A percentile compares a stretch with the other conserved stretches of the same genome.
These are phyloP conservation scores for Pseudocercospora vitis DNA, from an alignment of 2,329 filamentous ascomycete genomes.

Conservation along the genomic window DNA sequence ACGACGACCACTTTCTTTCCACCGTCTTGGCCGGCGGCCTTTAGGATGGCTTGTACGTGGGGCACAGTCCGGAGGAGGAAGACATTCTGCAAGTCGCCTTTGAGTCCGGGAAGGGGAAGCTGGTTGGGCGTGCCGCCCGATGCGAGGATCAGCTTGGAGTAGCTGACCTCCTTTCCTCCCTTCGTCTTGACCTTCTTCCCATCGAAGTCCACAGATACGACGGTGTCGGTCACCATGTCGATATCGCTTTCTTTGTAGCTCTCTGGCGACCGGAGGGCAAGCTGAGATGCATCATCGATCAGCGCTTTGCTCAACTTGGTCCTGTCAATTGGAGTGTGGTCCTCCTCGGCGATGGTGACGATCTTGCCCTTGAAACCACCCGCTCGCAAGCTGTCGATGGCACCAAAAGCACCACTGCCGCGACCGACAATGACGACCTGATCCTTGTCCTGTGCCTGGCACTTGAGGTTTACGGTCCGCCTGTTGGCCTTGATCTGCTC, in stretches of 20 bases:
- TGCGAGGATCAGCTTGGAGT: conserved; percentile 86
- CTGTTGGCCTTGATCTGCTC: conserved; percentile 73
- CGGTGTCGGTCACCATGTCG: conserved; percentile 56
- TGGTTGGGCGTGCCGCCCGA: conserved; percentile 77
- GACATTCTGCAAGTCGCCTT: conserved; percentile 76
- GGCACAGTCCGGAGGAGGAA: conserved; percentile 79
- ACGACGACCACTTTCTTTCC: conserved; percentile 91
- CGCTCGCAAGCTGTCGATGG: conserved; percentile 78
- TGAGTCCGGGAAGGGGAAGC: conserved; percentile 81
- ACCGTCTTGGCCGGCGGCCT: conserved; percentile 72
- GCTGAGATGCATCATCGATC: conserved; percentile 74
- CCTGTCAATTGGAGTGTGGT: conserved; percentile 77
- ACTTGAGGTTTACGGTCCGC: conserved; percentile 72
- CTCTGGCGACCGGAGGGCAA: conserved; percentile 71
- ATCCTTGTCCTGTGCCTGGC: conserved; percentile 58
- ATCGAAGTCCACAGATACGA: conserved; percentile 73
- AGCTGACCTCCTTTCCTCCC: conserved; percentile 67
- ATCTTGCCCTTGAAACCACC: conserved; percentile 77
- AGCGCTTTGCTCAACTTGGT: conserved; percentile 95
- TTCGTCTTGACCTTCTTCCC: conserved; percentile 73
- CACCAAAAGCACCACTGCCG: conserved; percentile 79
- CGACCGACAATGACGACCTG: conserved; percentile 82
- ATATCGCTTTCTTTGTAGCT: conserved; percentile 70
- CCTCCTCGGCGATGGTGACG: conserved; percentile 80
- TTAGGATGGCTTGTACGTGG: conserved; percentile 74